Base-by-base conservation (phyloP, 495 filamentous ascomycete genomes). In the Glonium stellatum region DNA sequence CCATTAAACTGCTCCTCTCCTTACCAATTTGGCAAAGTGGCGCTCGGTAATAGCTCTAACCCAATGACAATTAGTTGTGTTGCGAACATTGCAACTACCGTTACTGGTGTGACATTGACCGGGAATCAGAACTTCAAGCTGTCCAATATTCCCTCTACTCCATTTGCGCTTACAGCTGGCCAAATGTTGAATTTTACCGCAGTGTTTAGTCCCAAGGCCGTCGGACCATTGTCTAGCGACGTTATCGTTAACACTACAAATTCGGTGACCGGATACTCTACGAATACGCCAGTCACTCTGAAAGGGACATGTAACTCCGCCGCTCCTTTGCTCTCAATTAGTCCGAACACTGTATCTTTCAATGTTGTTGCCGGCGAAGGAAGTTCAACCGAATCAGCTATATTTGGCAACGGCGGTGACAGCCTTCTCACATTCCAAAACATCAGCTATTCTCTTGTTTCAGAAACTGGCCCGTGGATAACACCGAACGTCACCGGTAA, bases 11-110 rank as follows among this genome's bases (percentile, higher is more conserved):
- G 64, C 48, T 60, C 66, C 3, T 57, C 63, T 11, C 55, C 60
- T 12, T 74, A 76, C 27, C 57, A 75, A 36, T 82, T 80, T 64
- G 79, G 79, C 6, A 62, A 64, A 11, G 67, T 77, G 9, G 48
- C 70, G 4, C 64, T 78, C 19, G 71, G 69, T 61, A 74, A 63
- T 4, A 69, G 70, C 1, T 67, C 69, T 25, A 73, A 72, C 23
- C 51, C 57, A 13, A 22, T 52, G 15, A 57, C 62, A 11, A 37
- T 61, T 15, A 57, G 12, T 10, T 65, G 62, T 31, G 51, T 18
- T 1, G 64, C 54, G 27, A 58, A 79, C 56, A 60, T 73, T 1
- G 37, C 11, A 67, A 62, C 15, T 72, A 74, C 51, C 68, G 70
- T 41, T 5, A 47, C 67, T 73, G 18, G 71, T 75, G 47, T 63